phyloP scores from a whole-genome alignment of 2,329 filamentous ascomycete genomes.

The Ascochyta viciae-villosae region DNA sequence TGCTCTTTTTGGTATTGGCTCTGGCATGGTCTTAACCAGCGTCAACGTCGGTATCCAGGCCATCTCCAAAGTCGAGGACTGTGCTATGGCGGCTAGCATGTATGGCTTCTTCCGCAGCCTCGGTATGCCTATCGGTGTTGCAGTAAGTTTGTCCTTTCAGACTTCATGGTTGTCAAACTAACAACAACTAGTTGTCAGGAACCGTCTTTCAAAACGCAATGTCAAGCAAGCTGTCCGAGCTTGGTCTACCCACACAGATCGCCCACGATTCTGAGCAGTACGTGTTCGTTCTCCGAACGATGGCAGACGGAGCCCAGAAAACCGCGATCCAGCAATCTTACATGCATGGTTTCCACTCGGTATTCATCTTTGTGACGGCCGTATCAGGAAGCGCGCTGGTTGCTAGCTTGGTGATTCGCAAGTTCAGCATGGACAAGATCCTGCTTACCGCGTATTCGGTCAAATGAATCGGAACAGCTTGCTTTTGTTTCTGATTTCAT shows the following conservation, averaged over 20 bases:
- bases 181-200: conserved; percentile 26
- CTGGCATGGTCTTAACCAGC: conserved; percentile 51
- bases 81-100: conserved; percentile 47
- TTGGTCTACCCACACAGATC: conserved; percentile 29
- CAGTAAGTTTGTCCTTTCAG: conserved; percentile 23
- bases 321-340: conserved; percentile 33
- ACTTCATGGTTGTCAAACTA: not conserved
- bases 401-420: conserved; percentile 37
- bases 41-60: conserved; percentile 53
- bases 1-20: conserved; percentile 51
- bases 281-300: conserved; percentile 28
- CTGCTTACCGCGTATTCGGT: conserved; percentile 31
- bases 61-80: conserved; percentile 42
- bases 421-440: conserved; percentile 42
- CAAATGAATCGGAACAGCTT: conserved; percentile 10
- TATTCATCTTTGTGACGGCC: conserved; percentile 34
- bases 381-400: conserved; percentile 33
- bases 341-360: conserved; percentile 33
- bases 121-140: conserved; percentile 56
- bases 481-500: not conserved
- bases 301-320: conserved; percentile 26
- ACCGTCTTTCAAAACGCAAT: conserved; percentile 54
- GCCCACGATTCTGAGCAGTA: conserved; percentile 41
- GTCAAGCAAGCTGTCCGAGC: conserved; percentile 32
- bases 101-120: conserved; percentile 51